Evolutionary conservation across 495 filamentous ascomycete species (phyloP), one percentile per base, ranked within the genome.

Genomic region (Aspergillus sclerotiicarbonarius): DNA sequence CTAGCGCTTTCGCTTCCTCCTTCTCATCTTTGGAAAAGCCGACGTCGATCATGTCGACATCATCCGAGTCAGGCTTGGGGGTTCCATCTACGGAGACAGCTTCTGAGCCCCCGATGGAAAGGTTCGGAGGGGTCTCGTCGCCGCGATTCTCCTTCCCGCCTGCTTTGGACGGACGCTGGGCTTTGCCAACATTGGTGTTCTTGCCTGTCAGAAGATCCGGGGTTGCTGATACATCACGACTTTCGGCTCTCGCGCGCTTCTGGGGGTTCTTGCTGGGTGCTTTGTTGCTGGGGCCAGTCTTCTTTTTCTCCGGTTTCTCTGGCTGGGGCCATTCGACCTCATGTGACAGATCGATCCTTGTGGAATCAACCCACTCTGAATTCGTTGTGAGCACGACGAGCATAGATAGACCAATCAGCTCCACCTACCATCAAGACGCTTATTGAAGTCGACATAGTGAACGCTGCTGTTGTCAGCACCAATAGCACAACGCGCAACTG

Each of bases 371-470:
- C 95, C 95, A 98, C 82, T 98, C 93, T 84, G 35, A 0, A 43
- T n/a, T 12, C 33, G 0, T n/a, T 53, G 53, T 75, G 21, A 74
- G 64, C 18, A 64, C 49, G 19, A 8, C 21, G 16, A 3, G 15
- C 10, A 31, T 20, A 8, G 8, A 1, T n/a, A 7, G 4, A 37
- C 25, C 8, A 16, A 12, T 6, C 8, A 4, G 21, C 8, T 6
- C 19, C 13, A 59, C 64, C 50, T 68, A 83, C 80, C 82, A 72
- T 98, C 94, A 16, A 98, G 82, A 77, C 94, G 94, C 68, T 98
- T 98, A 77, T 98, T 98, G 84, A 96, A 98, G 62, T 97, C 95
- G 57, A 96, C 91, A 73, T 98, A 98, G 71, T 98, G 96, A 63
- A 96, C 93, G 68, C 82, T 85, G 53, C 31, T 10, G 44, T n/a